A percentile compares a stretch with the other conserved stretches of the same genome.
Evolutionary conservation across 73 alveolate genomes (phyloP).

Genomic region (Stentor coeruleus): DNA sequence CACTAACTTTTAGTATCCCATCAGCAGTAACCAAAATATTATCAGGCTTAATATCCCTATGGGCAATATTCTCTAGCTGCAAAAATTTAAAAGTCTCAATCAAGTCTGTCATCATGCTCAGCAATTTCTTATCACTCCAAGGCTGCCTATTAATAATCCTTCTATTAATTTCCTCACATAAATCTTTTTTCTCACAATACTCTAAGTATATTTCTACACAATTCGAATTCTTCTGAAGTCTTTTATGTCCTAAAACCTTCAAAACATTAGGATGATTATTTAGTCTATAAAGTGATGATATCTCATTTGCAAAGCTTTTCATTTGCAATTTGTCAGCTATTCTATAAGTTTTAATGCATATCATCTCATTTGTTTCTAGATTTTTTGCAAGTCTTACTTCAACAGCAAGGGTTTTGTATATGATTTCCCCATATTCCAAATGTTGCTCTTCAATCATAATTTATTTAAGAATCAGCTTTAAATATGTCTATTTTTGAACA

Average conservation of each 20-base stretch:
- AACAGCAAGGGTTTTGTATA: background rate
- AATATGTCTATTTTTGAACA: background rate
- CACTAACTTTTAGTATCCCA: conserved; percentile 97
- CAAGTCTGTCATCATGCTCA: background rate
- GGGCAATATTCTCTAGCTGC: conserved; percentile 33
- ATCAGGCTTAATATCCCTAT: conserved; percentile 95
- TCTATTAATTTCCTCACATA: background rate
- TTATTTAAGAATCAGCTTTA: too few relatives aligned
- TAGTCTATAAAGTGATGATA: background rate
- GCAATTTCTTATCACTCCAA: background rate
- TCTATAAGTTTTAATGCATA: background rate
- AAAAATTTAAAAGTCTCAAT: background rate
- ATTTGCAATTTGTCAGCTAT: background rate
- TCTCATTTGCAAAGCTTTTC: background rate
- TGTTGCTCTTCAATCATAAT: too few relatives aligned
- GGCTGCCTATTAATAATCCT: background rate
- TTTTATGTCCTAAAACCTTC: background rate
- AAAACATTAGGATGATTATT: background rate
- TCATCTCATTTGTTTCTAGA: background rate
- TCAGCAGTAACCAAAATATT: conserved; percentile 79
- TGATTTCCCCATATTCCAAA: too few relatives aligned
- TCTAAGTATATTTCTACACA: background rate
- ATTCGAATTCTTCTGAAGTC: background rate
- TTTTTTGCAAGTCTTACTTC: background rate
- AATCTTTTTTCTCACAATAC: background rate